Percentiles rank a stretch among this genome's conserved stretches.
phyloP scores from a whole-genome alignment of 805 yeast species.

The Vanderwaltozyma polyspora region DNA sequence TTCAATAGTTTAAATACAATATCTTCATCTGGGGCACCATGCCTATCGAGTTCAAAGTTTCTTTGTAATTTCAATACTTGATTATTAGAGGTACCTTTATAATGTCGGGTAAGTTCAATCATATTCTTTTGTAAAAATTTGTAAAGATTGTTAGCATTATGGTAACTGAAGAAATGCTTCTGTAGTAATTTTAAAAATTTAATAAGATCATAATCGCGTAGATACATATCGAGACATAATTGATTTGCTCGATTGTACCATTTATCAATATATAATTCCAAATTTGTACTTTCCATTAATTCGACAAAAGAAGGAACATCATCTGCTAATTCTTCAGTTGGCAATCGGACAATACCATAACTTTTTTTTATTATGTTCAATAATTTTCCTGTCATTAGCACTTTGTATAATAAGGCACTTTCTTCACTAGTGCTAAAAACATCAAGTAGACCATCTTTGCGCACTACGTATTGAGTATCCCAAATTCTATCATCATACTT shows the following conservation, averaged over 20 bases:
- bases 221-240: conserved; percentile 43
- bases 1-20: conserved; percentile 22
- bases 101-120: conserved; percentile 22
- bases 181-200: conserved; percentile 40
- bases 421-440: conserved; percentile 48
- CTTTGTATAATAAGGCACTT: conserved; percentile 32
- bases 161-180: conserved; percentile 38
- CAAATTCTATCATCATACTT: conserved; percentile 48
- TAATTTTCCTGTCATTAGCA: conserved; percentile 76
- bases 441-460: conserved; percentile 63
- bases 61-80: conserved; percentile 23
- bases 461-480: conserved; percentile 62
- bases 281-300: conserved; percentile 27
- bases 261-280: conserved; percentile 44
- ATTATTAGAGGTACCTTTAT: conserved; percentile 5
- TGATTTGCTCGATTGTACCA: conserved; percentile 62
- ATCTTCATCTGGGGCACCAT: conserved; percentile 5
- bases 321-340: conserved; percentile 21
- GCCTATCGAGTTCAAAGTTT: conserved; percentile 14
- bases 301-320: conserved; percentile 6
- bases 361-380: conserved; percentile 45
- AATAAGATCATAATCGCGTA: conserved; percentile 47
- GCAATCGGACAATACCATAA: conserved; percentile 12
- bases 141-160: conserved; percentile 18
- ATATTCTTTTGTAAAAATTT: conserved; percentile 15